Evolutionary conservation across 2,329 filamentous ascomycete genomes (phyloP).

Genomic region (Nemania bipapillata): DNA sequence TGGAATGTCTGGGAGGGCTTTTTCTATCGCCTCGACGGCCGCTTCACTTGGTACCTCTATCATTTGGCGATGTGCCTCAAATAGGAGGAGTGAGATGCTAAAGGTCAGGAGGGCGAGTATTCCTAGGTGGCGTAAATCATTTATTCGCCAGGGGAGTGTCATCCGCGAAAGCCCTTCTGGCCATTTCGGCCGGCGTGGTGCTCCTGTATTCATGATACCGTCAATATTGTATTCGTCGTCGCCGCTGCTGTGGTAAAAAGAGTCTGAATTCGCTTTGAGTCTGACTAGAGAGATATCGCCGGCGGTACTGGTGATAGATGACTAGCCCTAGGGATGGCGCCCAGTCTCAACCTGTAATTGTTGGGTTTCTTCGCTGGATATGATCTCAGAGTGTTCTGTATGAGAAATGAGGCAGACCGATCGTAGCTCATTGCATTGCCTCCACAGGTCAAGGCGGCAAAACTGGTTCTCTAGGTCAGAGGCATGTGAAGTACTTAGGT

Average conservation of each 20-base stretch:
- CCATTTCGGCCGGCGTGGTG: conserved; percentile 29
- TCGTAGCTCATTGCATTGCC: not conserved
- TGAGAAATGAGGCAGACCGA: not conserved
- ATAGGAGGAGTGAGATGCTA: conserved; percentile 38
- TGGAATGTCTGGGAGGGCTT: not conserved
- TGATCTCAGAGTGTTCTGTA: not conserved
- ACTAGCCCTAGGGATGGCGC: not conserved
- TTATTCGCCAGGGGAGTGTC: conserved; percentile 32
- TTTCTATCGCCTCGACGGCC: not conserved
- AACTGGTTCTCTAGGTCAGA: not conserved
- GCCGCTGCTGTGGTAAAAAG: not conserved
- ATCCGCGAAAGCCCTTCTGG: conserved; percentile 37
- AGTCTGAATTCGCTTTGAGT: conserved; percentile 12
- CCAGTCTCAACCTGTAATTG: not conserved
- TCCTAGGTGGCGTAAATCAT: conserved; percentile 39
- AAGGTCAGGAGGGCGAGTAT: conserved; percentile 37
- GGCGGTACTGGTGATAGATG: not conserved
- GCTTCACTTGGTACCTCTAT: conserved; percentile 33
- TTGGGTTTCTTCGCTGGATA: not conserved
- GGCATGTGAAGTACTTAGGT: not conserved
- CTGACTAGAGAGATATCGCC: conserved; percentile 15
- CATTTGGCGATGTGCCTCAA: conserved; percentile 41
- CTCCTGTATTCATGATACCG: conserved; percentile 6
- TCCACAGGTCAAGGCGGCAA: not conserved
- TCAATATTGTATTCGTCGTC: conserved; percentile 7